Conservation (phyloP, 2,329 filamentous ascomycete genomes). For the Ophiostoma ulmi region DNA sequence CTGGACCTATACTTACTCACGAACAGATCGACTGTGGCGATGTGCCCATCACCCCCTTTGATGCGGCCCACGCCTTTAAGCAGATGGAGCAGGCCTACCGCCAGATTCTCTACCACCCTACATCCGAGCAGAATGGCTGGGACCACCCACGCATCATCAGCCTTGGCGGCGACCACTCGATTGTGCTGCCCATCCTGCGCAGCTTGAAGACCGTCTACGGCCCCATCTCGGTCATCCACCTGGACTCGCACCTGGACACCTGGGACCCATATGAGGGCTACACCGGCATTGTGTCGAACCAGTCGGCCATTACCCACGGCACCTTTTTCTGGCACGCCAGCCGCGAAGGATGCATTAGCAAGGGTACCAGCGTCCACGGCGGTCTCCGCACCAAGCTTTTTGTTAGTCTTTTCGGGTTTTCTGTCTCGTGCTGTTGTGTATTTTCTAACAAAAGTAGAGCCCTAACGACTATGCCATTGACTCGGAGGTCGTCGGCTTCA, state of each 20-base stretch:
- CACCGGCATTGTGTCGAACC: conserved; percentile 69
- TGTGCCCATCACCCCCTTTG: conserved; percentile 28
- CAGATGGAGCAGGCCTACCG: conserved; percentile 29
- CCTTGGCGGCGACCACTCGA: conserved; percentile 33
- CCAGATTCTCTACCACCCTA: conserved; percentile 21
- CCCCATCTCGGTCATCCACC: conserved; percentile 33
- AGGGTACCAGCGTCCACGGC: conserved; percentile 53
- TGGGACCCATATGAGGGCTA: conserved; percentile 56
- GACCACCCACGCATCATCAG: conserved; percentile 26
- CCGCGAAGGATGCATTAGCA: conserved; percentile 73
- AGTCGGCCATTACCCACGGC: conserved; percentile 75
- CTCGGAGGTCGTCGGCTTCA: conserved; percentile 77
- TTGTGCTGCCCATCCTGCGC: conserved; percentile 32
- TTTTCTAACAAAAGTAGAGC: conserved; percentile 13
- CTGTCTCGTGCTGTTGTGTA: neutral
- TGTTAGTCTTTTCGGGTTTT: neutral
- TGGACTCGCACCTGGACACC: conserved; percentile 33
- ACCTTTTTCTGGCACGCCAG: conserved; percentile 83
- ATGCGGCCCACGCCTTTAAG: conserved; percentile 28
- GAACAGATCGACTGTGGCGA: conserved; percentile 28
- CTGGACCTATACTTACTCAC: neutral
- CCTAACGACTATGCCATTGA: conserved; percentile 56
- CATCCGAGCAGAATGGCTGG: conserved; percentile 21
- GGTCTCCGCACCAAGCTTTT: conserved; percentile 17
- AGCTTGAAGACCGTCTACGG: conserved; percentile 32